Base-by-base conservation (phyloP, 1,139 yeast species). In the Candida buenavistaensis region DNA sequence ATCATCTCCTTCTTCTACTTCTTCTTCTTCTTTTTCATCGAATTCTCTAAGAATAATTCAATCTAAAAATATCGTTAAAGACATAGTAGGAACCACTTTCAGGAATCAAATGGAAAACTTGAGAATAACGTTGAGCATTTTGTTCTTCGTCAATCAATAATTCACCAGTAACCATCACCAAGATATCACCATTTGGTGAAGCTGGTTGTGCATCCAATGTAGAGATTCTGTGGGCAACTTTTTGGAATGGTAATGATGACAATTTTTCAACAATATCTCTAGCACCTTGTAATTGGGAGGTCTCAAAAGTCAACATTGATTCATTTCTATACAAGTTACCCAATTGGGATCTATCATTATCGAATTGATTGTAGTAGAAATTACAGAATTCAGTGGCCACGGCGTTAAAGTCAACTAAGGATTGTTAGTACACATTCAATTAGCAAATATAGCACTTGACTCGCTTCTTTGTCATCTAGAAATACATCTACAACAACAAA, bases 141-240 rank as follows among this genome's bases (percentile, higher is more conserved):
- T 82, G 85, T 68, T 92, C 97, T 45, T 90, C 97, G 59, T 92
- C 99, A 52, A 84, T 78, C 50, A 89, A 66, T 50, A 92, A 77
- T 63, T 88, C 96, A 46, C 99, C 99, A 37, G 99, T 92, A 51
- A 92, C 97, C 95, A 92, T 84, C 39, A 90, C 97, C 54, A 92
- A 75, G 41, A 92, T 95, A 57, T 90, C 97, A 44, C 97, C 97
- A 51, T 72, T 78, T 41, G 95, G 87, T 43, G 96, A 84, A 26
- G 94, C 96, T 32, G 98, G 98, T 70, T 92, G 99, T 33, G 97
- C 98, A 57, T 92, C 98, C 55, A 92, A 76, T 32, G 98, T 90
- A 38, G 95, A 81, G 57, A 92, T 83, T 68, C 94, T 78, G 72
- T 92, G 99, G 33, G 78, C 82, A 42, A 94, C 97, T 68, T 88